Evolutionary conservation across 495 filamentous ascomycete genomes (phyloP).

Genomic region (Penicillium antarcticum): DNA sequence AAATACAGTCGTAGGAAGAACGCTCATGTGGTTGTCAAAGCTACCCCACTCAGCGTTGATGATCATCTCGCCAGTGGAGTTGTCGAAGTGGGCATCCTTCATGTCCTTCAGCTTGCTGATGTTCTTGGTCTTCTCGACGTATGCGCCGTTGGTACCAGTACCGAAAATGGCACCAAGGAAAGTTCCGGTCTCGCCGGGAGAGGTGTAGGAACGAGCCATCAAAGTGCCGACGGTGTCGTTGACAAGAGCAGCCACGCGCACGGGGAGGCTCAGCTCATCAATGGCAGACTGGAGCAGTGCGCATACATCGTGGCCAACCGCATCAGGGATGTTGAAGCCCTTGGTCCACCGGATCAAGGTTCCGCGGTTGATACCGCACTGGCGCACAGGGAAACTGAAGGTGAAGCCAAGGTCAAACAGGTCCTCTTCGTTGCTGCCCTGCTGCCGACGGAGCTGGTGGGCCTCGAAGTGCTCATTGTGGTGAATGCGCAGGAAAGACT

Average conservation of each 20-base stretch:
- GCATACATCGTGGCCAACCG: constrained; percentile 92
- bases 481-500: constrained; percentile 78
- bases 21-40: constrained; percentile 88
- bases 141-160: constrained; percentile 93
- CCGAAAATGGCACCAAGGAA: constrained; percentile 88
- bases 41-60: constrained; percentile 98
- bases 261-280: constrained; percentile 79
- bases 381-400: constrained; percentile 95
- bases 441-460: constrained; percentile 57
- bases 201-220: constrained; percentile 95
- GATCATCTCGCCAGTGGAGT: constrained; percentile 87
- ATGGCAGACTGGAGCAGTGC: constrained; percentile 87
- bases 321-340: constrained; percentile 92
- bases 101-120: constrained; percentile 46
- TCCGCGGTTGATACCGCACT: constrained; percentile 89
- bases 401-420: constrained; percentile 93
- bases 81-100: constrained; percentile 63
- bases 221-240: constrained; percentile 97
- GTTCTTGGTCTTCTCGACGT: constrained; percentile 59
- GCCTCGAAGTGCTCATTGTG: constrained; percentile 85
- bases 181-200: constrained; percentile 81
- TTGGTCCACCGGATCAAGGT: constrained; percentile 96
- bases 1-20: constrained; percentile 82
- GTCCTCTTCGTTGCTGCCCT: constrained; percentile 59
- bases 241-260: constrained; percentile 89